These are phyloP conservation scores for Micractinium sp. DNA, from an alignment of 139 green algal species.

Conservation along the genomic window DNA sequence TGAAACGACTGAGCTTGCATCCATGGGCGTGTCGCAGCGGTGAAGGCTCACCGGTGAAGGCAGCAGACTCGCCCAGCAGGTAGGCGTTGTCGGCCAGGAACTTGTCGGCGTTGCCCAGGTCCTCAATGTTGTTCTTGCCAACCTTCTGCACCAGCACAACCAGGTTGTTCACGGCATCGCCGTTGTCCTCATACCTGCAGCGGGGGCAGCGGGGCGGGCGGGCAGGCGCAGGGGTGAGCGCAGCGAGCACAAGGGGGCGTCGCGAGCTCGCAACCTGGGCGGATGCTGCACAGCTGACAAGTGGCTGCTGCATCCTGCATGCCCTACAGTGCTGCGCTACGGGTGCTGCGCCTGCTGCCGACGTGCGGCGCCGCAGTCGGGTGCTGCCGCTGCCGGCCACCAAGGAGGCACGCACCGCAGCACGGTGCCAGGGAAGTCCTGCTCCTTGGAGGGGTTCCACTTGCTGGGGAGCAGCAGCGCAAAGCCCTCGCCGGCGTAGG, in stretches of 20 bases:
- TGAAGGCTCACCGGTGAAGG: slow-evolving; percentile 30
- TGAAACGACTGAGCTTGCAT: no score
- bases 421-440: slow-evolving; percentile 80
- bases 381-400: neutral
- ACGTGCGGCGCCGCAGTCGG: neutral
- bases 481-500: slow-evolving; percentile 94
- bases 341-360: neutral
- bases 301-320: neutral
- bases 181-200: slow-evolving; percentile 96
- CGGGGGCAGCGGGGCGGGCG: neutral
- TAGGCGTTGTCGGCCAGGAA: slow-evolving; percentile 86
- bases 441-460: slow-evolving; percentile 97
- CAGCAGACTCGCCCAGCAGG: slow-evolving; percentile 82
- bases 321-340: no score
- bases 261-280: neutral
- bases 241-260: neutral
- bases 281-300: neutral
- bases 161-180: slow-evolving; percentile 92
- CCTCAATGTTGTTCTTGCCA: slow-evolving; percentile 83
- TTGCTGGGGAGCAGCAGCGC: slow-evolving; percentile 91
- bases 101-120: slow-evolving; percentile 84
- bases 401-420: slow-evolving; percentile 51
- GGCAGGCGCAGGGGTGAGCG: neutral
- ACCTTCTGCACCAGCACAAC: slow-evolving; percentile 76
- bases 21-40: no score